Conservation (phyloP, 2,329 filamentous ascomycete genomes). For the Verticillium klebahnii region DNA sequence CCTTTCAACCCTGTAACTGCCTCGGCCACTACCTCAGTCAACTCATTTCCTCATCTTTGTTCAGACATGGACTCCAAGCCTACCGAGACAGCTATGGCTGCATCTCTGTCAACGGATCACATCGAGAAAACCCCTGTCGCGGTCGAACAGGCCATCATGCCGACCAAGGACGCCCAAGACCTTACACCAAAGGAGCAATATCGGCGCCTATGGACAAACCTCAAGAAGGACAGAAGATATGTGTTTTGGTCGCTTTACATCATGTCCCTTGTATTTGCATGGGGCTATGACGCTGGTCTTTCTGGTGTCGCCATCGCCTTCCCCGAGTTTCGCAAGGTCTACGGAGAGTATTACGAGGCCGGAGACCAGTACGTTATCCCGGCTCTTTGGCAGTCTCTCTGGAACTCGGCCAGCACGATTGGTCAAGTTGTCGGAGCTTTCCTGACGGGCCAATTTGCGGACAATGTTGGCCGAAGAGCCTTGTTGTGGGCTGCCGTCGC, state of each 20-base stretch:
- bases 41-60: background rate
- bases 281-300: constrained; percentile 29
- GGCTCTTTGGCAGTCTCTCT: constrained; percentile 30
- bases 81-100: background rate
- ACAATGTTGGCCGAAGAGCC: constrained; percentile 15
- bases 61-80: constrained; percentile 3
- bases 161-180: constrained; percentile 7
- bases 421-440: constrained; percentile 22
- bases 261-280: constrained; percentile 27
- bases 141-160: background rate
- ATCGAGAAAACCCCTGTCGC: constrained; percentile 1
- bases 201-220: constrained; percentile 19
- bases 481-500: constrained; percentile 18
- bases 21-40: background rate
- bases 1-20: background rate
- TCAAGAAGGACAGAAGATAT: constrained; percentile 21
- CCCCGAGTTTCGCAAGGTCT: constrained; percentile 25
- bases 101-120: constrained; percentile 1
- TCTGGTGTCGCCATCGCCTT: constrained; percentile 29
- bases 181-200: constrained; percentile 21
- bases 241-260: constrained; percentile 22
- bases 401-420: constrained; percentile 30
- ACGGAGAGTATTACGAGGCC: constrained; percentile 24
- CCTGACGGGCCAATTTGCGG: constrained; percentile 19
- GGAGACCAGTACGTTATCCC: constrained; percentile 26